Base-by-base conservation (phyloP, 1,284 basidiomycete species). In the Cryptococcus wingfieldii region DNA sequence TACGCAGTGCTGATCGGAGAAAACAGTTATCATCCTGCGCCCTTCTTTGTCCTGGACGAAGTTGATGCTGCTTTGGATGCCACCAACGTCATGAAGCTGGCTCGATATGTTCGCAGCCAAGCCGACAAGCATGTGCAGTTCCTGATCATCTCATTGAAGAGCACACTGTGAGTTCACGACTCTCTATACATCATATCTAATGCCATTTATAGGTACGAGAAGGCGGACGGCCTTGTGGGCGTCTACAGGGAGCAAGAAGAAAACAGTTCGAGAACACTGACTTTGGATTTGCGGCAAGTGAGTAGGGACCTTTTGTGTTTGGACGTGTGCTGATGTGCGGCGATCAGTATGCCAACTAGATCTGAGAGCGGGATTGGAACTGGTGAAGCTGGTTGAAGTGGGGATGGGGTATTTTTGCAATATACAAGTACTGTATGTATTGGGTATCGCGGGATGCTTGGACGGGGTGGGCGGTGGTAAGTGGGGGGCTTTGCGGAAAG, bases 1-100 rank as follows among this genome's bases (percentile, higher is more conserved):
- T 10, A 7, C 19, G 23, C 14, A 41, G 5, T 34, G 41, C 63
- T 67, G 47, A 64, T 59, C 8, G 16, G 23, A 12, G 3, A 1
- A 23, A 7, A 1, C 62, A 92, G 91, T 67, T 98, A 91, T 76
- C 93, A 95, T 74, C 96, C 96, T 1, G 92, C 95, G 1, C 96
- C 96, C 0, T 98, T 98, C 81, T 98, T 98, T 74, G 95, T 98
- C 12, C 81, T 99, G 19, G 96, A 99, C 73, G 96, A 99, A 56
- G 67, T 70, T 6, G 66, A 67, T 42, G 95, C 96, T 1, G 95
- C 96, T 0, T 81, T 98, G 37, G 93, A 96, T 78, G 93, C 96
- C 70, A 93, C 90, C 18, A 97, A 97, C 65, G 93, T 96, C 2
- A 87, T 89, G 39, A 90, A 92, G 74, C 85, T 96, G 34, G 93